Base-by-base conservation (phyloP, 192 early-diverging fungal genomes). In the Dimargaris verticillata region DNA sequence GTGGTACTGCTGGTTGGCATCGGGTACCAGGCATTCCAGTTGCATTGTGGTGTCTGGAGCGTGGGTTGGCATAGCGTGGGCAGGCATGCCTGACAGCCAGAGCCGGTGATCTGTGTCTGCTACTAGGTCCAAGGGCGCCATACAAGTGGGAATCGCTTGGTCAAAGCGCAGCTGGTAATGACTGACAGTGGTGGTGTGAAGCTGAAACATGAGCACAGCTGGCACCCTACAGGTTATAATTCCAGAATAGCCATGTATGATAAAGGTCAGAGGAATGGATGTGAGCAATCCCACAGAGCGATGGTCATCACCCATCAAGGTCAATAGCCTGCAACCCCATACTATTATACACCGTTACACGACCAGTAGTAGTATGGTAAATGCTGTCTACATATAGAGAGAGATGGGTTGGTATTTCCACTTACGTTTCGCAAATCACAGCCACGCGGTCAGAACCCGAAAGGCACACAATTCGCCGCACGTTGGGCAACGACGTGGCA, bases 401-500 rank as follows among this genome's bases (percentile, higher is more conserved):
- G 7, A 38, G 7, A 38, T 38, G 2, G 7, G 7, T 38, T 2
- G 33, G 33, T 7, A 38, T 38, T 38, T 38, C 11, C 15, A 48
- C 47, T 48, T 48, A 48, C 47, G 17, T 38, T 43, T 59, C 57
- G n/a, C 57, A 59, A n/a, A 59, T 59, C 18, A 59, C 57, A n/a
- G 57, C 57, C 38, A 43, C 41, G 18, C 26, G 22, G 14, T 51
- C 33, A 7, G 33, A 38, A 38, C 33, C 33, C 2, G 33, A 7
- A 7, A 38, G 33, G 33, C 33, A 38, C 33, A 7, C 33, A 38
- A 38, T 38, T 2, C 33, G 33, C 7, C 33, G 33, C 33, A 38
- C 33, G 7, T 38, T 38, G 33, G 33, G 33, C 33, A 38, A 38
- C 7, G 33, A 7, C 33, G 33, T 38, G 33, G 33, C 33, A 7